These are phyloP conservation scores for Lipomyces mesembrius DNA, from an alignment of 805 yeast species.

Conservation along the genomic window DNA sequence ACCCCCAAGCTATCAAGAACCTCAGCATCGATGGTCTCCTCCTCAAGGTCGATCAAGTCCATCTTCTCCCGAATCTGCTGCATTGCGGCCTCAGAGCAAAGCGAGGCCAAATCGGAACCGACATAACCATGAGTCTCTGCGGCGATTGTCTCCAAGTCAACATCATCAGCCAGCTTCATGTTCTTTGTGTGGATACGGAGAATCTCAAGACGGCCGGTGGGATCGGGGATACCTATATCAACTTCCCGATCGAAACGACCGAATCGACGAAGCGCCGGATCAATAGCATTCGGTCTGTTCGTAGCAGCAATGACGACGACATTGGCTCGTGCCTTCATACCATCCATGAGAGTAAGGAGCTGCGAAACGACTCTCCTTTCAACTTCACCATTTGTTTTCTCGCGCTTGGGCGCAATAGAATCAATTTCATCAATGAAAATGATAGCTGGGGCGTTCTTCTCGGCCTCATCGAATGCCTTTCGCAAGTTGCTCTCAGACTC, in stretches of 20 bases:
- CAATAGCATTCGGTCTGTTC: conserved; percentile 83
- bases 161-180: conserved; percentile 95
- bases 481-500: conserved; percentile 96
- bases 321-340: conserved; percentile 99
- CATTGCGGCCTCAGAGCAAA: conserved; percentile 99
- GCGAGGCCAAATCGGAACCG: conserved; percentile 97
- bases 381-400: conserved; percentile 99
- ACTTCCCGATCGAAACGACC: conserved; percentile 88
- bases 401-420: conserved; percentile 99
- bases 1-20: conserved; percentile 94
- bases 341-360: conserved; percentile 96
- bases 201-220: conserved; percentile 96
- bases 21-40: conserved; percentile 97
- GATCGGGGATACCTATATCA: conserved; percentile 94
- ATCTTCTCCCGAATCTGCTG: conserved; percentile 99
- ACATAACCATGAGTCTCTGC: conserved; percentile 99
- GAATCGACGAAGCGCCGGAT: conserved; percentile 82
- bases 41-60: conserved; percentile 95
- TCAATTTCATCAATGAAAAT: conserved; percentile 98
- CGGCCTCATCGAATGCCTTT: conserved; percentile 99
- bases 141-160: conserved; percentile 93
- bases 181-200: conserved; percentile 97
- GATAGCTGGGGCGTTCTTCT: conserved; percentile 96
- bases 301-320: conserved; percentile 98
- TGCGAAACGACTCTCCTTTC: conserved; percentile 99